Evolutionary conservation across 306 rosid species (phyloP).

Genomic region (Trifolium dubium): DNA sequence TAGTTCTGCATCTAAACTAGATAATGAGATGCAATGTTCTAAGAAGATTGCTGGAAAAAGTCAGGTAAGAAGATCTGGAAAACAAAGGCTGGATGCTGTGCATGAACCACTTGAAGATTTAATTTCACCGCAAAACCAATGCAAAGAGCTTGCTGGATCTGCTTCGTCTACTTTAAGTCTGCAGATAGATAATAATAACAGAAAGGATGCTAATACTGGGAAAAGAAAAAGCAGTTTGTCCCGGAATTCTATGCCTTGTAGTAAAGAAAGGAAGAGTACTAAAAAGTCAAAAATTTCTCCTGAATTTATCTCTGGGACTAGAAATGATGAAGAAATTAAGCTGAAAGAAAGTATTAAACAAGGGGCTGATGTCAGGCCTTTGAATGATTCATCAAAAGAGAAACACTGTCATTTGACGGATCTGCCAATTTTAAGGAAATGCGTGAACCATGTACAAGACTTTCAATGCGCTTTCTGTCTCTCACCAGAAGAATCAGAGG

Average conservation of each 20-base stretch:
- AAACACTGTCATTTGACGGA: slow-evolving; percentile 41
- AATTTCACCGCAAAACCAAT: slow-evolving; percentile 43
- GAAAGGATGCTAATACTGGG: slow-evolving; percentile 21
- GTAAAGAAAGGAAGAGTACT: slow-evolving; percentile 37
- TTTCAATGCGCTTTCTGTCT: slow-evolving; percentile 77
- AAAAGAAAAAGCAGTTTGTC: slow-evolving; percentile 34
- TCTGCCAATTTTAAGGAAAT: slow-evolving; percentile 50
- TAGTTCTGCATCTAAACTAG: slow-evolving; percentile 44
- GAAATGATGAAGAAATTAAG: slow-evolving; percentile 35
- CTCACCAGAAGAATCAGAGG: slow-evolving; percentile 86
- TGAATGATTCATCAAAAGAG: slow-evolving; percentile 46
- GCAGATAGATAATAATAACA: slow-evolving; percentile 33
- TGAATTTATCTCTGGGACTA: slow-evolving; percentile 34
- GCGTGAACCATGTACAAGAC: slow-evolving; percentile 48
- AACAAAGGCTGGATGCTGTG: slow-evolving; percentile 48
- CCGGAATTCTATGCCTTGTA: slow-evolving; percentile 41
- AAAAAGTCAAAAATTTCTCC: slow-evolving; percentile 51
- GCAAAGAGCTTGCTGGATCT: slow-evolving; percentile 37
- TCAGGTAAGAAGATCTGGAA: slow-evolving; percentile 47
- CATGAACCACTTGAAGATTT: slow-evolving; percentile 43
- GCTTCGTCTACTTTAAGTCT: slow-evolving; percentile 39
- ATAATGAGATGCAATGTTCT: slow-evolving; percentile 38
- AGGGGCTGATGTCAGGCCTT: slow-evolving; percentile 31
- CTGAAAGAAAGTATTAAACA: slow-evolving; percentile 32
- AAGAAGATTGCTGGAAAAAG: slow-evolving; percentile 46